Evolutionary conservation across 768 basidiomycete genomes (phyloP).

Genomic region (Tylopilus sp.): DNA sequence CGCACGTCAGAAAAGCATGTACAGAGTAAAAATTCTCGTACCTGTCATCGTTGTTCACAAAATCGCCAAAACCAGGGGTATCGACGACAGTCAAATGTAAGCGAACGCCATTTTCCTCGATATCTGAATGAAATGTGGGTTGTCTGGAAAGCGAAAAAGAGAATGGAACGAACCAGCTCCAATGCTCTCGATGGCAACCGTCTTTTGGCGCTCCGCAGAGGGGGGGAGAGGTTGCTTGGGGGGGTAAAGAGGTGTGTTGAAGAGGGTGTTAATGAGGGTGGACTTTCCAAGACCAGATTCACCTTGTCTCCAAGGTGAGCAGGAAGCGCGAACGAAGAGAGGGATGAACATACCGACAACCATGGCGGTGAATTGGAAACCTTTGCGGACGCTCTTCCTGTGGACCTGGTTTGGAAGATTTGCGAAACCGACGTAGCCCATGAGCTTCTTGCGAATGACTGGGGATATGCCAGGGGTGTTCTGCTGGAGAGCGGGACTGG

Average conservation of each 20-base stretch:
- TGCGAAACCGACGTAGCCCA: slow-evolving; percentile 95
- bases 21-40: slow-evolving; percentile 32
- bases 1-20: slow-evolving; percentile 15
- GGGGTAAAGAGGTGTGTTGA: slow-evolving; percentile 94
- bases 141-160: slow-evolving; percentile 1
- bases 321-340: slow-evolving; percentile 9
- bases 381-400: slow-evolving; percentile 95
- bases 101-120: slow-evolving; percentile 97
- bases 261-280: slow-evolving; percentile 97
- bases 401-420: slow-evolving; percentile 99
- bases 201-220: slow-evolving; percentile 82
- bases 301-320: slow-evolving; percentile 43
- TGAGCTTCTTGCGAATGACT: slow-evolving; percentile 83
- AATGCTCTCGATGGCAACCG: slow-evolving; percentile 97
- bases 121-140: slow-evolving; percentile 59
- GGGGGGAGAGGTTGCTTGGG: slow-evolving; percentile 83
- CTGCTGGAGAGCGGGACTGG: slow-evolving; percentile 55
- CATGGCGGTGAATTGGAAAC: slow-evolving; percentile 99
- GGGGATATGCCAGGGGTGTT: slow-evolving; percentile 31
- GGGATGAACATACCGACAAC: slow-evolving; percentile 80
- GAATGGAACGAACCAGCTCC: slow-evolving; percentile 70
- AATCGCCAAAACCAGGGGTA: slow-evolving; percentile 98
- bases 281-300: slow-evolving; percentile 99
- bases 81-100: slow-evolving; percentile 98
- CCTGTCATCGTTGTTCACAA: slow-evolving; percentile 99